Evolutionary conservation across 176 grass and related monocot genomes (phyloP).

Genomic region (Puya raimondii): DNA sequence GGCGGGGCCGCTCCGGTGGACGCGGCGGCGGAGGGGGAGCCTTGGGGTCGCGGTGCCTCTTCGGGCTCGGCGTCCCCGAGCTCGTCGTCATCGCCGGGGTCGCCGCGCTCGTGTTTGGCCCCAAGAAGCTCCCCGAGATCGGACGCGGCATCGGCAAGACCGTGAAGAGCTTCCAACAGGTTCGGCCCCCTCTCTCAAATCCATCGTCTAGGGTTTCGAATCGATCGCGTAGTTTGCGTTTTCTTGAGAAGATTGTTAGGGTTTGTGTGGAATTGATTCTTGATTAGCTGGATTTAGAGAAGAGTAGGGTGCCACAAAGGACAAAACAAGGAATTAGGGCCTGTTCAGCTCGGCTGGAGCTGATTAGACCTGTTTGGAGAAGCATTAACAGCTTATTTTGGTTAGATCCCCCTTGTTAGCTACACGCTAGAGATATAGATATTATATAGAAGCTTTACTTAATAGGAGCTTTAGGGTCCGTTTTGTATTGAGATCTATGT

Average conservation of each 20-base stretch:
- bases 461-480: too few relatives aligned
- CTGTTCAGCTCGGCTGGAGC: too few relatives aligned
- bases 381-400: too few relatives aligned
- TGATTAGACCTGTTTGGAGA: too few relatives aligned
- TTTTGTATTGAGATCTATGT: too few relatives aligned
- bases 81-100: constrained; percentile 87
- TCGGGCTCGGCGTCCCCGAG: constrained; percentile 77
- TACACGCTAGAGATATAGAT: too few relatives aligned
- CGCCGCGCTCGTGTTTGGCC: constrained; percentile 76
- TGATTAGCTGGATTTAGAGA: neutral
- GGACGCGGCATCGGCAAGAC: constrained; percentile 84
- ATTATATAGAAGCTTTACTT: too few relatives aligned
- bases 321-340: too few relatives aligned
- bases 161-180: constrained; percentile 96
- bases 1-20: constrained; percentile 10
- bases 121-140: constrained; percentile 85
- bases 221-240: neutral
- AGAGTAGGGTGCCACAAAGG: too few relatives aligned
- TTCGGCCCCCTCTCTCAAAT: neutral
- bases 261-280: neutral
- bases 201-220: neutral
- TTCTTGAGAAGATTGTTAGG: neutral
- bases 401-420: too few relatives aligned
- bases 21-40: constrained; percentile 20
- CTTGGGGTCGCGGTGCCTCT: constrained; percentile 69